These are phyloP conservation scores for Ascochyta clinopodiicola DNA, from an alignment of 2,329 filamentous ascomycete genomes.

Conservation along the genomic window DNA sequence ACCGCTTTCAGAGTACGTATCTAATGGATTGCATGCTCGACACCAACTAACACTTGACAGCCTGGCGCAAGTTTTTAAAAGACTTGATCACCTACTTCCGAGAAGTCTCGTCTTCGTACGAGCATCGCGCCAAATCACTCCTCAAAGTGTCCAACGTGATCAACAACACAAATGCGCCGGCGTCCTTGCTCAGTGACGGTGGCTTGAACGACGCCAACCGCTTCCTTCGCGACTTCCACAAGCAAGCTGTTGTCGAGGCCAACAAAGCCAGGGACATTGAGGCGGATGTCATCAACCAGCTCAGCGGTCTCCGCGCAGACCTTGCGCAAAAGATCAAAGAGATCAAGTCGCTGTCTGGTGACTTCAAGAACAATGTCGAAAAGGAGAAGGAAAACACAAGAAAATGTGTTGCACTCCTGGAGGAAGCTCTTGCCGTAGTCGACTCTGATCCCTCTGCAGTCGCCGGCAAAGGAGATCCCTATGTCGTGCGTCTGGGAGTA, in stretches of 20 bases:
- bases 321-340: slow-evolving; percentile 97
- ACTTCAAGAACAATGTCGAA: slow-evolving; percentile 96
- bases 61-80: slow-evolving; percentile 94
- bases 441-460: slow-evolving; percentile 78
- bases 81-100: slow-evolving; percentile 93
- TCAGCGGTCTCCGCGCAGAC: slow-evolving; percentile 85
- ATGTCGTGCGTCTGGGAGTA: slow-evolving; percentile 81
- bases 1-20: slow-evolving; percentile 81
- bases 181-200: slow-evolving; percentile 77
- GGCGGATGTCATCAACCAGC: slow-evolving; percentile 84
- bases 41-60: slow-evolving; percentile 56
- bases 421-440: slow-evolving; percentile 79
- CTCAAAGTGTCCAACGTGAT: slow-evolving; percentile 83
- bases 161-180: slow-evolving; percentile 77
- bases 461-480: slow-evolving; percentile 89
- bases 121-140: slow-evolving; percentile 80
- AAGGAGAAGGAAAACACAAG: slow-evolving; percentile 90
- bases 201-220: slow-evolving; percentile 89
- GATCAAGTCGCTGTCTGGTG: slow-evolving; percentile 89
- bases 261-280: slow-evolving; percentile 92
- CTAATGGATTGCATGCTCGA: neutral
- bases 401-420: slow-evolving; percentile 78
- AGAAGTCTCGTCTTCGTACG: slow-evolving; percentile 89
- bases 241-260: slow-evolving; percentile 76
- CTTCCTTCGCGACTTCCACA: slow-evolving; percentile 82